Evolutionary conservation across 345 rosid genomes (phyloP), one percentile per base, ranked within the genome.

Genomic region (Corymbia maculata): DNA sequence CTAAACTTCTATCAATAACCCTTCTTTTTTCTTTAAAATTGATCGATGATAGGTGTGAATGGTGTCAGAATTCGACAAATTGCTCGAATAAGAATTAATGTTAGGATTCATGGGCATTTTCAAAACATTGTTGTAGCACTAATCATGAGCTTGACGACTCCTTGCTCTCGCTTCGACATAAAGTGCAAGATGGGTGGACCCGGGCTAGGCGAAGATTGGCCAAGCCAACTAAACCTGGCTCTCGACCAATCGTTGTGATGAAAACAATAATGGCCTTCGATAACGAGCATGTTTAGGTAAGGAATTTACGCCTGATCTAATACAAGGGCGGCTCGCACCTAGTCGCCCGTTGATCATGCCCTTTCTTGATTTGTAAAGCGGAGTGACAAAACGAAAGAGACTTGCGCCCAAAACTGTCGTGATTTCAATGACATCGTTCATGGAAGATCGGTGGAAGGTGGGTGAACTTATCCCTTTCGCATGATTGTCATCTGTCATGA

Each of bases 91-190:
- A 19, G 82, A 75, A 21, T 75, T 19, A 10, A 22, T 1, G 1
- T 19, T 42, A 0, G 0, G 26, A 36, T 9, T 70, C 0, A 36
- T 42, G 82, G 14, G 82, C 49, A 42, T 19, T 75, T 19, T 19
- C 4, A 0, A 2, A 75, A 42, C 44, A 36, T 36, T 5, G 4
- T 1, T 10, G 49, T 9, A 19, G 26, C 3, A 1, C 26, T 21
- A 11, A 3, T 19, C 82, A 10, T 0, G 15, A 19, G 2, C 7
- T 21, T 2, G 28, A 19, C 4, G 7, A 19, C 8, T 9, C 26
- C 1, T 70, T 75, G 3, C 13, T 75, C 49, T 42, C 14, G 22
- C 28, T 75, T 4, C 1, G 2, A 75, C 26, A 21, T 75, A 1
- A 36, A 42, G 8, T 2, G 6, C 82, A 75, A 36, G 82, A 75